A percentile compares a stretch with the other conserved stretches of the same genome.
Evolutionary conservation across 768 basidiomycete genomes (phyloP).

Genomic region (Plicaturopsis crispa): DNA sequence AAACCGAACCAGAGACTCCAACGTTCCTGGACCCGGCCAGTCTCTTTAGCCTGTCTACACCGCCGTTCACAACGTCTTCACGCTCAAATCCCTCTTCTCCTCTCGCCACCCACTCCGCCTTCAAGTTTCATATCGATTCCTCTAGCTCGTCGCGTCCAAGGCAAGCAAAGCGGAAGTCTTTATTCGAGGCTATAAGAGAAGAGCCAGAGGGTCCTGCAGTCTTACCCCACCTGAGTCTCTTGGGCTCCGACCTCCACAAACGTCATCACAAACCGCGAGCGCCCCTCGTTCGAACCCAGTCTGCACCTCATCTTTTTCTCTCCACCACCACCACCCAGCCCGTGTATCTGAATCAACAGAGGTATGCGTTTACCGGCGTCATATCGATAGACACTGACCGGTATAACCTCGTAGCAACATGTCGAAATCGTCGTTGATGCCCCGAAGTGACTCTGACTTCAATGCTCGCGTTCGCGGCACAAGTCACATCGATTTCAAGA

Average conservation of each 20-base stretch:
- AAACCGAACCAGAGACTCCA: too few relatives aligned
- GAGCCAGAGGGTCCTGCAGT: constrained; percentile 32
- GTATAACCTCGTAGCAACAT: constrained; percentile 35
- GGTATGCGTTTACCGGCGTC: constrained; percentile 21
- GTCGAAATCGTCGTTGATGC: constrained; percentile 39
- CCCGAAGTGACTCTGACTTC: constrained; percentile 61
- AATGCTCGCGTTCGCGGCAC: constrained; percentile 68
- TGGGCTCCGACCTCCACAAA: constrained; percentile 44
- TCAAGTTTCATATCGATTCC: too few relatives aligned
- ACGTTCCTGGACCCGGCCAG: too few relatives aligned
- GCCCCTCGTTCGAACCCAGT: constrained; percentile 35
- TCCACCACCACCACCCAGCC: constrained; percentile 60
- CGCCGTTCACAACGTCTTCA: too few relatives aligned
- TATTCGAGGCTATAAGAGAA: constrained; percentile 46
- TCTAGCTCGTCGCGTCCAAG: too few relatives aligned
- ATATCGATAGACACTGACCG: constrained; percentile 10
- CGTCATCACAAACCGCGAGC: constrained; percentile 57
- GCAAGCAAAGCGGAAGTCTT: too few relatives aligned
- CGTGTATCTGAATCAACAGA: constrained; percentile 43
- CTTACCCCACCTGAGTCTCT: too few relatives aligned
- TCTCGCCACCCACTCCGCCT: too few relatives aligned
- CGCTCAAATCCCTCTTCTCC: too few relatives aligned
- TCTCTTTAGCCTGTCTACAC: too few relatives aligned
- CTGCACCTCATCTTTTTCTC: constrained; percentile 51
- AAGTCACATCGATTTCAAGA: constrained; percentile 92